Base-by-base conservation (phyloP, 768 basidiomycete genomes). In the Termitomyces sp. region DNA sequence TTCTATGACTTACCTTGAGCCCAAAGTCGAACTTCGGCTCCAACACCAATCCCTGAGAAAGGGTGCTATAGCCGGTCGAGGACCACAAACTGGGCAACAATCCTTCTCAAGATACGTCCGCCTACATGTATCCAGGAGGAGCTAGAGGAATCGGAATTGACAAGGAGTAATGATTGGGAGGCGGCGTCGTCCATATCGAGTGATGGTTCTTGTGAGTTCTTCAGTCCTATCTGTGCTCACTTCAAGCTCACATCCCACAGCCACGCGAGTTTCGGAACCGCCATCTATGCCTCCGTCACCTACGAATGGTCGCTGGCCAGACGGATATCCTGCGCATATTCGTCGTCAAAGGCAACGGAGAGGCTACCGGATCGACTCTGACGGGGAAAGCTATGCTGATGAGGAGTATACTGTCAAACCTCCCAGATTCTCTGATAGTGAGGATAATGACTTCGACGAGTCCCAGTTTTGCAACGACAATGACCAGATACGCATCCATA, bases 341-440 rank as follows among this genome's bases (percentile, higher is more conserved):
- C 59, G 50, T 46, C 65, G 68, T 34, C 68, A 70, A 14, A 68
- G 70, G n/a, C 72, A 73, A 25, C 72, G 73, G 32, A 67, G 74
- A 40, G 79, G 79, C 2, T 84, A 81, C 64, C 55, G 60, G 2
- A 66, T 82, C 50, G 72, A 78, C 64, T 78, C 81, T 1, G 83
- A 82, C 59, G 77, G 77, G 42, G 78, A 76, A 50, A 58, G 66
- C 1, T 69, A 60, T 56, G 74, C 67, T 7, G 66, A 57, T 5
- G 73, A 69, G 5, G 66, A 71, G 32, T 71, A 67, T 1, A 66
- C 67, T 3, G 68, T 70, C 17, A 49, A 57, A 40, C 69, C 57
- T 34, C 68, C 68, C 12, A 6, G 40, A n/a, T 69, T 65, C 29
- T 66, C 63, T 38, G 64, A 71, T 43, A 69, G 68, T 9, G 68